phyloP scores from a whole-genome alignment of 2,329 filamentous ascomycete genomes.

The Fusarium sp. region DNA sequence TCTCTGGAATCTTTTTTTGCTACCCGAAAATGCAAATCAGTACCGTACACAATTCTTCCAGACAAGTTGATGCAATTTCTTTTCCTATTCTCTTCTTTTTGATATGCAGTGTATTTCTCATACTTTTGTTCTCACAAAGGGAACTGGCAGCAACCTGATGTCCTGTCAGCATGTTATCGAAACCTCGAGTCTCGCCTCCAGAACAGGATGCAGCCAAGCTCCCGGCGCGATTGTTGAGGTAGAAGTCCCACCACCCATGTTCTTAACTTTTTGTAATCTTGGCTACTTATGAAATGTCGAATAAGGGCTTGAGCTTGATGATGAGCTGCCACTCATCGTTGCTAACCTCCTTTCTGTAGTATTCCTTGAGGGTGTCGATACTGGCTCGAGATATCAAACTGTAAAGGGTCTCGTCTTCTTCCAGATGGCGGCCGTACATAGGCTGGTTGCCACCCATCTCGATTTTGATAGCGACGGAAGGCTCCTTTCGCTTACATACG shows the following conservation, averaged over 20 bases:
- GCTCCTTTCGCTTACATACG: conserved; percentile 93
- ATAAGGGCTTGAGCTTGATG: conserved; percentile 92
- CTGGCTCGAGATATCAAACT: conserved; percentile 85
- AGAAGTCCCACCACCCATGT: background rate
- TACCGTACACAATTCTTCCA: conserved; percentile 12
- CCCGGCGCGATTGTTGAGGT: conserved; percentile 12
- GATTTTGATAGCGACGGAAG: conserved; percentile 98
- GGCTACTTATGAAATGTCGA: conserved; percentile 77
- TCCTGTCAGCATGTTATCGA: background rate
- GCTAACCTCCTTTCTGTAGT: conserved; percentile 85
- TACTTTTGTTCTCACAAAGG: background rate
- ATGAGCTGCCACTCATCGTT: conserved; percentile 96
- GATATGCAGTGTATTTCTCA: conserved; percentile 4
- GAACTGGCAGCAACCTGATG: conserved; percentile 3
- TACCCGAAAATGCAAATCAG: conserved; percentile 19
- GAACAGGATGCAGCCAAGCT: background rate
- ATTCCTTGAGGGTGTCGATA: conserved; percentile 96
- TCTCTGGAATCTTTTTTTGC: conserved; percentile 14
- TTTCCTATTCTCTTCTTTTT: conserved; percentile 7
- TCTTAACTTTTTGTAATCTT: background rate
- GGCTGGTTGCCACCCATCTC: conserved; percentile 93
- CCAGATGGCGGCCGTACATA: conserved; percentile 91
- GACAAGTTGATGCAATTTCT: conserved; percentile 22
- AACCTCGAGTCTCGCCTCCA: background rate
- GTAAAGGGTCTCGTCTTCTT: conserved; percentile 90